Percentiles rank a stretch among this genome's conserved stretches.
phyloP scores from a whole-genome alignment of 306 rosid species.

The Rubus parviflorus region DNA sequence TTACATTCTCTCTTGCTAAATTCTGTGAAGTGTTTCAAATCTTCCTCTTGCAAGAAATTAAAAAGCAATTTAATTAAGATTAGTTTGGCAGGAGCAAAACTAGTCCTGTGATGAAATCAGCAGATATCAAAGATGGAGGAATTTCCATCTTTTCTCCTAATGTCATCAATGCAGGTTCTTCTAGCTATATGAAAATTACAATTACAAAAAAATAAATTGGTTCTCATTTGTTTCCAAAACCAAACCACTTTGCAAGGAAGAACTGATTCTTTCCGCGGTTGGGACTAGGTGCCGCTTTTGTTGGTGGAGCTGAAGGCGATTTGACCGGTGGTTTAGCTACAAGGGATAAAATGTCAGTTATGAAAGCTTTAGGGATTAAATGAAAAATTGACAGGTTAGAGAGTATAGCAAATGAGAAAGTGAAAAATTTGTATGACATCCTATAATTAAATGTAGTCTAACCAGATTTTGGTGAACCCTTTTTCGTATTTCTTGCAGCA shows the following conservation, averaged over 20 bases:
- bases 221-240: conserved; percentile 74
- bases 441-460: conserved; percentile 8
- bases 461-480: conserved; percentile 57
- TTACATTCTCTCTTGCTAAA: background rate
- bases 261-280: conserved; percentile 62
- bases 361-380: conserved; percentile 21
- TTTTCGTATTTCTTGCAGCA: conserved; percentile 34
- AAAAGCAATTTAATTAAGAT: background rate
- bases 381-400: background rate
- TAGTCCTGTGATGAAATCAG: conserved; percentile 9
- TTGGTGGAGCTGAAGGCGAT: conserved; percentile 38
- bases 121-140: conserved; percentile 11
- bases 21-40: background rate
- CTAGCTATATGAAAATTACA: conserved; percentile 27
- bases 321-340: conserved; percentile 52
- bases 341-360: conserved; percentile 29
- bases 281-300: conserved; percentile 39
- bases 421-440: background rate
- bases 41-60: conserved; percentile 12
- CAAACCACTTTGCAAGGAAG: conserved; percentile 80
- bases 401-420: no score
- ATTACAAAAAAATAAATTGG: background rate
- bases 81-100: background rate
- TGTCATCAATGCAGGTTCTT: conserved; percentile 18
- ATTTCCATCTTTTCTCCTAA: background rate